phyloP scores from a whole-genome alignment of 2,329 filamentous ascomycete species.

The Paracamarosporium sp. region DNA sequence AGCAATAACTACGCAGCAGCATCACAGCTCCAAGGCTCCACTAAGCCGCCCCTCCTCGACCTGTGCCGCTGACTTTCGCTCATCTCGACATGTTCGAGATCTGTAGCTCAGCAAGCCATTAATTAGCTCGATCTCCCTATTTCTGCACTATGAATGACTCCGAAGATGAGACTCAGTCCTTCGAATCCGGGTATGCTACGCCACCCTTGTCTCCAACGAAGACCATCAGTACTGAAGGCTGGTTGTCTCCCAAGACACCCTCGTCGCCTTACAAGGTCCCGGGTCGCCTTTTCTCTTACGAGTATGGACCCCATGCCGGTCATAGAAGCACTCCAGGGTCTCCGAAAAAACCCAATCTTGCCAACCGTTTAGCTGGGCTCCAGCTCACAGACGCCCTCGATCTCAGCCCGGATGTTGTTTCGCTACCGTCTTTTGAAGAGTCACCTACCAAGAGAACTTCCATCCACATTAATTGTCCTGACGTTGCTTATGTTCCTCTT shows the following conservation, averaged over 20 bases:
- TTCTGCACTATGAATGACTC: constrained; percentile 29
- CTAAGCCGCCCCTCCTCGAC: constrained; percentile 6
- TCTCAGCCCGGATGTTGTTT: constrained; percentile 8
- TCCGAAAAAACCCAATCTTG: constrained; percentile 29
- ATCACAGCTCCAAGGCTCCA: constrained; percentile 17
- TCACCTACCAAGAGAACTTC: constrained; percentile 15
- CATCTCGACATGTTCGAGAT: constrained; percentile 31
- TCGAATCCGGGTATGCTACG: constrained; percentile 29
- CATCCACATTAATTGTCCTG: not conserved
- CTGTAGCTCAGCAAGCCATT: constrained; percentile 12
- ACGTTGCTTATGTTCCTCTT: constrained; percentile 9
- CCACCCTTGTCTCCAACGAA: constrained; percentile 45
- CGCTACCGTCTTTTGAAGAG: constrained; percentile 16
- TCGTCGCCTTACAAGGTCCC: constrained; percentile 37
- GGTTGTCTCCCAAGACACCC: constrained; percentile 38
- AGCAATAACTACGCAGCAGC: constrained; percentile 33
- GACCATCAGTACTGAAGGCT: constrained; percentile 39
- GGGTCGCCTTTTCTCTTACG: constrained; percentile 33
- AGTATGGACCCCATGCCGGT: constrained; percentile 11
- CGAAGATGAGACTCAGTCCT: constrained; percentile 23
- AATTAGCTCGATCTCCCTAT: constrained; percentile 14
- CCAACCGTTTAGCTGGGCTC: constrained; percentile 20
- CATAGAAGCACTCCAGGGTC: constrained; percentile 28
- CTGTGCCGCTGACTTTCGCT: constrained; percentile 22
- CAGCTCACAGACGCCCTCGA: constrained; percentile 21